A percentile compares a stretch with the other conserved stretches of the same genome.
Conservation (phyloP, 2,329 filamentous ascomycete species). For the Alternaria infectoria region DNA sequence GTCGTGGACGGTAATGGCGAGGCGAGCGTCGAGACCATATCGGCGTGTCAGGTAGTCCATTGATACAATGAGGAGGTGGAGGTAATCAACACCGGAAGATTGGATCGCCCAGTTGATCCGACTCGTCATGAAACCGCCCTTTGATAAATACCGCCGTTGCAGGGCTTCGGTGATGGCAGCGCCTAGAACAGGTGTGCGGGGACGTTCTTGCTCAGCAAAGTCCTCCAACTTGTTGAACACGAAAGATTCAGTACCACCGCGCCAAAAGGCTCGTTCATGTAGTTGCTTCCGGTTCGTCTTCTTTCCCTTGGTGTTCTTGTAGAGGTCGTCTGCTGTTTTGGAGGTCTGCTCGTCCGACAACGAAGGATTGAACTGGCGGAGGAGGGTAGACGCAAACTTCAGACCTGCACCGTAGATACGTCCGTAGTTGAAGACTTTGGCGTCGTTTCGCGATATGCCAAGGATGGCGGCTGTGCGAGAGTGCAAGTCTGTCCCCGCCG, state of each 20-base stretch:
- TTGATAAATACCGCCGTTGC: conserved; percentile 84
- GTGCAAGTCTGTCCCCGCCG: conserved; percentile 90
- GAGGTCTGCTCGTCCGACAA: conserved; percentile 81
- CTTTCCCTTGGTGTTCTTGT: conserved; percentile 86
- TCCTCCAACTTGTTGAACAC: conserved; percentile 99
- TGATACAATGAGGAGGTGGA: conserved; percentile 87
- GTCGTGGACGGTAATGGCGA: conserved; percentile 95
- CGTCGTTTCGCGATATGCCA: conserved; percentile 91
- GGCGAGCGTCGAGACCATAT: conserved; percentile 82
- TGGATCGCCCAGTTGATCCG: conserved; percentile 99
- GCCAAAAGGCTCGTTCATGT: conserved; percentile 83
- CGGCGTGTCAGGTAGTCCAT: conserved; percentile 93
- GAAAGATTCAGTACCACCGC: conserved; percentile 94
- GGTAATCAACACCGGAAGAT: conserved; percentile 94
- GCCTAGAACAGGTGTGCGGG: conserved; percentile 88
- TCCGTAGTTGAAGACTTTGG: conserved; percentile 98
- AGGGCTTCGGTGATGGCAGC: conserved; percentile 96
- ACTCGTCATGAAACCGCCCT: conserved; percentile 90
- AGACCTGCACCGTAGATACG: conserved; percentile 98
- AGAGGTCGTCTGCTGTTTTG: conserved; percentile 78
- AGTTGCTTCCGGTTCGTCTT: conserved; percentile 79
- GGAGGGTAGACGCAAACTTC: conserved; percentile 87
- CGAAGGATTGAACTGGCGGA: conserved; percentile 90
- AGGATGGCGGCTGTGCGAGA: conserved; percentile 91
- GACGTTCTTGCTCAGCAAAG: conserved; percentile 92